Conservation (phyloP, 495 filamentous ascomycete species). For the Trichoderma reesei region DNA sequence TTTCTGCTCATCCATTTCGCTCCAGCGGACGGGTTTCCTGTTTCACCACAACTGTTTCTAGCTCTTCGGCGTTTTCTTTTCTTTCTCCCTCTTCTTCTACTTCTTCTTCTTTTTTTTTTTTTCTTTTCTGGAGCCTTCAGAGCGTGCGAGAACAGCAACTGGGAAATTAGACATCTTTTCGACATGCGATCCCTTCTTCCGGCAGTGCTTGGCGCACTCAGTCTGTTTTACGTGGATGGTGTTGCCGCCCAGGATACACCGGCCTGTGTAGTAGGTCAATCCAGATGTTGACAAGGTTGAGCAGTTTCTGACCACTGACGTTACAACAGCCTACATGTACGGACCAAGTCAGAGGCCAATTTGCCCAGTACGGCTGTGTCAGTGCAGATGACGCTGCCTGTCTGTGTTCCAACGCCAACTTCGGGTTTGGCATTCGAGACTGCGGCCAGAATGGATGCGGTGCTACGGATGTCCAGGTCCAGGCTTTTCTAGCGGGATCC, state of each 20-base stretch:
- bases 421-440: slow-evolving; percentile 13
- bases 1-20: not conserved
- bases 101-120: not conserved
- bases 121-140: not conserved
- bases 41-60: too few relatives aligned
- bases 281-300: not conserved
- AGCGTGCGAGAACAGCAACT: not conserved
- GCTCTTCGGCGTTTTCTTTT: too few relatives aligned
- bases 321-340: not conserved
- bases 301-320: not conserved
- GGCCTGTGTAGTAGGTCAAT: slow-evolving; percentile 1
- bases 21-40: not conserved
- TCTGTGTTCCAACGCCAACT: slow-evolving; percentile 20
- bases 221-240: not conserved
- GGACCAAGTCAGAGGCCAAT: not conserved
- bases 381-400: slow-evolving; percentile 14
- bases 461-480: not conserved
- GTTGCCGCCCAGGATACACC: slow-evolving; percentile 6
- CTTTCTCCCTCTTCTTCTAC: too few relatives aligned
- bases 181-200: not conserved
- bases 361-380: not conserved
- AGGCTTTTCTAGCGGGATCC: not conserved
- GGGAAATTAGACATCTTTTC: not conserved
- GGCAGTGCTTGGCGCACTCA: slow-evolving; percentile 5
- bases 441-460: slow-evolving; percentile 14